Evolutionary conservation across 495 filamentous ascomycete genomes (phyloP).

Genomic region (Tetracladium setigerum): DNA sequence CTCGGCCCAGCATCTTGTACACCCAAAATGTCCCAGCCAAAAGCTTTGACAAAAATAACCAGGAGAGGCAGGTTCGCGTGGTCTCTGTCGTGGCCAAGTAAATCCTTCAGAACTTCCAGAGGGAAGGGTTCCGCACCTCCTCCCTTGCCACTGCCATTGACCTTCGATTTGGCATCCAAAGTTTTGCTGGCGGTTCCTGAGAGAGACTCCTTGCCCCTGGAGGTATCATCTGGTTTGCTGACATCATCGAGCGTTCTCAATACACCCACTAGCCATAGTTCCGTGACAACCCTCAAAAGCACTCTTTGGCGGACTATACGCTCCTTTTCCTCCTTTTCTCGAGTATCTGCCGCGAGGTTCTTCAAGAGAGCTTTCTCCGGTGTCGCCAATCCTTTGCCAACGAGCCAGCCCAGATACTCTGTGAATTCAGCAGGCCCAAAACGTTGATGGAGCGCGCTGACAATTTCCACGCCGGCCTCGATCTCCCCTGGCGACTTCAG

Average conservation of each 20-base stretch:
- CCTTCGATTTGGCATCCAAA: slow-evolving; percentile 44
- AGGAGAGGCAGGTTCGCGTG: slow-evolving; percentile 86
- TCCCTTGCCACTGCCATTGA: slow-evolving; percentile 38
- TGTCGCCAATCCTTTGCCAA: slow-evolving; percentile 86
- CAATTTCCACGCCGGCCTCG: slow-evolving; percentile 83
- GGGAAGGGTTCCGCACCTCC: slow-evolving; percentile 78
- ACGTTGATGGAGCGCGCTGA: slow-evolving; percentile 90
- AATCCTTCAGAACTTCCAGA: slow-evolving; percentile 90
- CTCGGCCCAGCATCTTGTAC: slow-evolving; percentile 61
- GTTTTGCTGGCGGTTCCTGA: slow-evolving; percentile 39
- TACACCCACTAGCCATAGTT: slow-evolving; percentile 91
- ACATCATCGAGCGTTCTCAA: slow-evolving; percentile 86
- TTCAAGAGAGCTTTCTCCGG: slow-evolving; percentile 86
- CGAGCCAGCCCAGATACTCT: slow-evolving; percentile 81
- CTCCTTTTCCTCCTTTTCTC: slow-evolving; percentile 94
- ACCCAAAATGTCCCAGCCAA: slow-evolving; percentile 91
- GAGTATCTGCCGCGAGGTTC: slow-evolving; percentile 65
- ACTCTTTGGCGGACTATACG: slow-evolving; percentile 78
- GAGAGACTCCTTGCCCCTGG: slow-evolving; percentile 53
- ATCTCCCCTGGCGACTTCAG: slow-evolving; percentile 87
- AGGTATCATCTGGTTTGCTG: slow-evolving; percentile 73
- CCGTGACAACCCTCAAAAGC: slow-evolving; percentile 82
- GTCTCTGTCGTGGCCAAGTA: slow-evolving; percentile 87
- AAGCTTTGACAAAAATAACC: slow-evolving; percentile 91
- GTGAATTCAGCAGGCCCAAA: slow-evolving; percentile 92